Evolutionary conservation across 2,329 filamentous ascomycete genomes (phyloP), one percentile per base, ranked within the genome.

Genomic region (Aspergillus sp.): DNA sequence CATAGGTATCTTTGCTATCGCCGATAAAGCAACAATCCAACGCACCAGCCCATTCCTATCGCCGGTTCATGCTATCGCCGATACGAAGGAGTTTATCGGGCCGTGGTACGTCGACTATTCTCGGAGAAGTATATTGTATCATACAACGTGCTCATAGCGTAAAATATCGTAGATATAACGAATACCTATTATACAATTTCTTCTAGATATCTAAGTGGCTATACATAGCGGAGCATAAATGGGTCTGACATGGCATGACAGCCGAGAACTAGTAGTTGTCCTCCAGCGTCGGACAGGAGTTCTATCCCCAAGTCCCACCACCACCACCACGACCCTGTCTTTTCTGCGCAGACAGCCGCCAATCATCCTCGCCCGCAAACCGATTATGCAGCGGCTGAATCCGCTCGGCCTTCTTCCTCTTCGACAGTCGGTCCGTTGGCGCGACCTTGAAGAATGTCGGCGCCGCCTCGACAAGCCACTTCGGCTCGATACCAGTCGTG

Each of bases 371-470:
- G 2, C 88, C 89, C 3, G 88, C 89, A 77, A 91, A 97, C 72
- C 93, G 89, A 73, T 97, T 97, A 73, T 97, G 92, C 76, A 99
- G 76, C 44, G 95, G 95, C 80, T 96, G 91, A 55, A 99, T 98
- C 56, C 93, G 83, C 82, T 99, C 95, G 0, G 91, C 91, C 81
- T 91, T 89, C 84, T 96, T 95, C 69, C 95, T 81, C 83, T 96
- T 97, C 63, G 89, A 93, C 68, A 99, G 76, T 56, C 86, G 82
- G 71, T 97, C 91, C 37, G 89, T 93, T 0, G 90, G 87, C 17
- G 95, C 93, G 4, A 98, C 91, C 83, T 96, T 96, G 86, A 98
- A 99, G 80, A 98, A 99, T 0, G 92, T 97, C 9, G 96, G 95
- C n/a, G 96, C 95, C 12, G 93, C 93, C 68, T 97, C 93, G 1